A percentile compares a stretch with the other conserved stretches of the same genome.
phyloP scores from a whole-genome alignment of 306 rosid species.

The Phaseolus lunatus region DNA sequence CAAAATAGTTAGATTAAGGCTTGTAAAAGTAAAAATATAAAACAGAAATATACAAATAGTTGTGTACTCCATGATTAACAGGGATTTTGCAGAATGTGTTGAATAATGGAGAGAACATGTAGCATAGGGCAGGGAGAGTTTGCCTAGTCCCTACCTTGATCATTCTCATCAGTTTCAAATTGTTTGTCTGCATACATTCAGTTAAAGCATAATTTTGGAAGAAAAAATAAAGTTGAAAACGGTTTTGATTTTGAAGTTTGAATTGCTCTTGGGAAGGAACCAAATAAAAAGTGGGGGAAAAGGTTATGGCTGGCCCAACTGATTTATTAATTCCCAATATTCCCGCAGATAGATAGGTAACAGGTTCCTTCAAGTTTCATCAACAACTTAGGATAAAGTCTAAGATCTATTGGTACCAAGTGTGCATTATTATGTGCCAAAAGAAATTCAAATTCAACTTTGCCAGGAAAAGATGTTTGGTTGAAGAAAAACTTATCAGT shows the following conservation, averaged over 20 bases:
- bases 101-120: slow-evolving; percentile 2
- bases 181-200: slow-evolving; percentile 1
- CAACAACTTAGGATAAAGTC: background rate
- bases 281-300: background rate
- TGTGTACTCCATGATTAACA: background rate
- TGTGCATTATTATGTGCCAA: slow-evolving; percentile 14
- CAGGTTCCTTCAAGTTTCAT: slow-evolving; percentile 43
- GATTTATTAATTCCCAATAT: slow-evolving; percentile 40
- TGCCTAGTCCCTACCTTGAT: background rate
- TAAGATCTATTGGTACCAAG: slow-evolving; percentile 23
- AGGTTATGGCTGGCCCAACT: slow-evolving; percentile 42
- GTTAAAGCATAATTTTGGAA: slow-evolving; percentile 10
- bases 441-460: slow-evolving; percentile 37
- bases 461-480: slow-evolving; percentile 24
- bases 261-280: background rate
- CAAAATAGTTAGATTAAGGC: background rate
- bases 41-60: background rate
- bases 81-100: background rate
- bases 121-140: background rate
- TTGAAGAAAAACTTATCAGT: slow-evolving; percentile 49
- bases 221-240: slow-evolving; percentile 5
- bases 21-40: background rate
- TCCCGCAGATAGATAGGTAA: slow-evolving; percentile 35
- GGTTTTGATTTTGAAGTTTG: slow-evolving; percentile 44
- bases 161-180: slow-evolving; percentile 34